Percentiles rank a stretch among this genome's conserved stretches.
phyloP scores from a whole-genome alignment of 176 grass and related monocot species.

The Aegilops umbellulata region DNA sequence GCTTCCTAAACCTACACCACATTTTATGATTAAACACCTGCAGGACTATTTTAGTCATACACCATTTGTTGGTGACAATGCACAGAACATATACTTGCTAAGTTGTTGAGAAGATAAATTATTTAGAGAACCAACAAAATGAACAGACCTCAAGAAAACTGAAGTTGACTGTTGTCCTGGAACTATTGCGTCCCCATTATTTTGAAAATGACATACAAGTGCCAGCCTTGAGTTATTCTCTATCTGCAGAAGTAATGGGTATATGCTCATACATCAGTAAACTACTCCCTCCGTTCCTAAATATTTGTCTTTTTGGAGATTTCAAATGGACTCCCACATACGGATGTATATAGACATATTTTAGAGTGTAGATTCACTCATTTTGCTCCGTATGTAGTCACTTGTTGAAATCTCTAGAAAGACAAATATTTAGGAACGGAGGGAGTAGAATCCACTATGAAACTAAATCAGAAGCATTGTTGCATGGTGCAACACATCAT shows the following conservation, averaged over 20 bases:
- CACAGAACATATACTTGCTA: slow-evolving; percentile 22
- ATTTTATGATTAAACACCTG: background rate
- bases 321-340: too few relatives aligned
- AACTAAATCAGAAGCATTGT: background rate
- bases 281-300: too few relatives aligned
- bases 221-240: slow-evolving; percentile 70
- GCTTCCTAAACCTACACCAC: background rate
- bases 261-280: slow-evolving; percentile 32
- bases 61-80: background rate
- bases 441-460: background rate
- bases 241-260: slow-evolving; percentile 57
- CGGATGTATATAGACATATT: too few relatives aligned
- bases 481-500: background rate
- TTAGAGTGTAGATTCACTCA: too few relatives aligned
- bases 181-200: slow-evolving; percentile 58
- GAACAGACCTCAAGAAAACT: slow-evolving; percentile 72
- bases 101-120: slow-evolving; percentile 24
- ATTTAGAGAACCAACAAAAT: slow-evolving; percentile 5
- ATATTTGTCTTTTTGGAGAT: too few relatives aligned
- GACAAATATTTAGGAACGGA: too few relatives aligned
- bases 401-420: too few relatives aligned
- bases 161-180: slow-evolving; percentile 66
- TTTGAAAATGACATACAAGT: slow-evolving; percentile 77
- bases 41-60: slow-evolving; percentile 10
- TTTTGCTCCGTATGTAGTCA: too few relatives aligned